A percentile compares a stretch with the other conserved stretches of the same genome.
Evolutionary conservation across 495 filamentous ascomycete genomes (phyloP).

Genomic region (Chaetomium tenue): DNA sequence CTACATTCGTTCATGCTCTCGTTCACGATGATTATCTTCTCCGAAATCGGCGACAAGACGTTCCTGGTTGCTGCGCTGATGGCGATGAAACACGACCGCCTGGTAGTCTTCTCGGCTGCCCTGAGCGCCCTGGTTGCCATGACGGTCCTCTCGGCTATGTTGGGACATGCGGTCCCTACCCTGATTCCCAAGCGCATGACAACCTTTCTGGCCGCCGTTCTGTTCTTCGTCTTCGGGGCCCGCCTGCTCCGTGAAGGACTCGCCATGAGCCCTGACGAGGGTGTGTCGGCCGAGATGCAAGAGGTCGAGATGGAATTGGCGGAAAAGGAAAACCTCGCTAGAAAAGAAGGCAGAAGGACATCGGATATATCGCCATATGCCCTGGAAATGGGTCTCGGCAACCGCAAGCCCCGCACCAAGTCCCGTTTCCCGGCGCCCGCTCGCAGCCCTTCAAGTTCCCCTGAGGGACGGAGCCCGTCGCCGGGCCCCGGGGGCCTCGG

Average conservation of each 20-base stretch:
- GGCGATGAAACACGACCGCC: constrained; percentile 95
- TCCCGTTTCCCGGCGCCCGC: constrained; percentile 59
- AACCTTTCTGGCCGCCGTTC: constrained; percentile 73
- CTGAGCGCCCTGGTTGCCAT: constrained; percentile 86
- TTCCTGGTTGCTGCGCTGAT: constrained; percentile 96
- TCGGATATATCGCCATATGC: constrained; percentile 62
- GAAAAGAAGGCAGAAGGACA: constrained; percentile 52
- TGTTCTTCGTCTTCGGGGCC: constrained; percentile 87
- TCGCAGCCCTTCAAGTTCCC: constrained; percentile 59
- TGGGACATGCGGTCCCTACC: constrained; percentile 90
- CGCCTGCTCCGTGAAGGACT: constrained; percentile 85
- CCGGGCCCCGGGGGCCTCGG: constrained; percentile 38
- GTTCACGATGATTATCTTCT: constrained; percentile 95
- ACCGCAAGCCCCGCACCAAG: constrained; percentile 57
- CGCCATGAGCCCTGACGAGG: constrained; percentile 81
- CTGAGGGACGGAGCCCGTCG: constrained; percentile 48
- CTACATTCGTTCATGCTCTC: constrained; percentile 91
- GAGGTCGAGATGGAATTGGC: constrained; percentile 94
- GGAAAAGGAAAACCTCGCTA: constrained; percentile 77
- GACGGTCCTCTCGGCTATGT: constrained; percentile 94
- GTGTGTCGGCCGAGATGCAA: constrained; percentile 91
- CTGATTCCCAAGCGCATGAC: constrained; percentile 87
- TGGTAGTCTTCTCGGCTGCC: constrained; percentile 93
- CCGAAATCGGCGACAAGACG: constrained; percentile 97
- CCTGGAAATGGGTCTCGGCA: constrained; percentile 61